Conservation (phyloP, 371 early-diverging fungal species). For the Encephalitozoon hellem region DNA sequence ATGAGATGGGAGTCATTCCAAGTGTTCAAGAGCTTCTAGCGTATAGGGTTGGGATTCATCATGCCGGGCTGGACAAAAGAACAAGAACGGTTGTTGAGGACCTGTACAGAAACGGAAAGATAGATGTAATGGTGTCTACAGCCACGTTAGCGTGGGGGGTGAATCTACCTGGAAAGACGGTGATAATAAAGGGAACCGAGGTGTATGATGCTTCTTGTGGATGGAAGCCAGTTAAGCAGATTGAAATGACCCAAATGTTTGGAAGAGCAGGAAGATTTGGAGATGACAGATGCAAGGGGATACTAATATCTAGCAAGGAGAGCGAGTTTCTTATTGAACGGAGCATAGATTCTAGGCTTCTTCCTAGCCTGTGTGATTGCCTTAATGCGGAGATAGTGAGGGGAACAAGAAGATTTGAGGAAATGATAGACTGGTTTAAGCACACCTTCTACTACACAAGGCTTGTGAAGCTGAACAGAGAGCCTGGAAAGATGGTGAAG, state of each 20-base stretch:
- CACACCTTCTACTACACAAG: conserved; percentile 87
- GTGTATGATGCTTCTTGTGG: not conserved
- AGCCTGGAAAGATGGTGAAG: not conserved
- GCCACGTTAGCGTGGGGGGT: conserved; percentile 44
- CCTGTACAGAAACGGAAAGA: conserved; percentile 14
- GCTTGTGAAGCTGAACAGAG: conserved; percentile 61
- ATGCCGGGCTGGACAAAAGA: conserved; percentile 28
- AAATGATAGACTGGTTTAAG: conserved; percentile 86
- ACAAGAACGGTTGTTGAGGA: conserved; percentile 16
- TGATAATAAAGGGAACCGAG: conserved; percentile 27
- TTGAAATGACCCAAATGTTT: conserved; percentile 33
- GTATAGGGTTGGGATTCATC: conserved; percentile 25
- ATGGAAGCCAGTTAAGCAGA: not conserved
- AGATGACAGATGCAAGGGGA: conserved; percentile 85
- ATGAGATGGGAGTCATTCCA: not conserved
- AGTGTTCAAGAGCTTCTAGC: not conserved
- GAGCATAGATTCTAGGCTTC: conserved; percentile 42
- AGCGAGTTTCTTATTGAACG: conserved; percentile 61
- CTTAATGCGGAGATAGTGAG: conserved; percentile 42
- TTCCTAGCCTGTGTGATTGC: conserved; percentile 33
- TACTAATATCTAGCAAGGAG: conserved; percentile 79
- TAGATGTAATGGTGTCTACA: conserved; percentile 36
- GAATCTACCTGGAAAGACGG: conserved; percentile 41
- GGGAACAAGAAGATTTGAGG: conserved; percentile 71
- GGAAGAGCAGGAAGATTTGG: conserved; percentile 59